These are phyloP conservation scores for Friedmanniomyces simplex DNA, from an alignment of 495 filamentous ascomycete species.

Conservation along the genomic window DNA sequence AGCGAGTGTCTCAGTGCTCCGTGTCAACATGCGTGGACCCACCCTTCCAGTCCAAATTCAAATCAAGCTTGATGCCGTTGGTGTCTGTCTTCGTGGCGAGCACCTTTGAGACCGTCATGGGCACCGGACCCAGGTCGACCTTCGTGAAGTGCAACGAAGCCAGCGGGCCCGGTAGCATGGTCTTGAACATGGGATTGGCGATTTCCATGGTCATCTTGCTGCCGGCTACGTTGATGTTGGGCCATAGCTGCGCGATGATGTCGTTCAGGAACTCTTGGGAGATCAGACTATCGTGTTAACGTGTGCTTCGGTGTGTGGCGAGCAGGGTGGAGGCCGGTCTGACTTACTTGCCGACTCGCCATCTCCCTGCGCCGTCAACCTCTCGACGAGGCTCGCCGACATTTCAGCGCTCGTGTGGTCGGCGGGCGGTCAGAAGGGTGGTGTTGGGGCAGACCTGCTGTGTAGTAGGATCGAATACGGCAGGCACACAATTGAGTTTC, in stretches of 20 bases:
- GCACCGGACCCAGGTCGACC: constrained; percentile 32
- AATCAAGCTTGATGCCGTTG: constrained; percentile 36
- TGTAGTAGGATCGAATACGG: background rate
- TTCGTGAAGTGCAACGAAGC: constrained; percentile 33
- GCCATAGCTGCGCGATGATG: constrained; percentile 37
- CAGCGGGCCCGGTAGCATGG: constrained; percentile 33
- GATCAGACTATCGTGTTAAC: background rate
- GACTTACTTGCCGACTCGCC: constrained; percentile 5
- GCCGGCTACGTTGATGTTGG: constrained; percentile 33
- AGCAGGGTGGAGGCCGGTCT: too few relatives aligned
- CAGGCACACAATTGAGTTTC: background rate
- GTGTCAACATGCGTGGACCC: too few relatives aligned
- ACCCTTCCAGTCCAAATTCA: constrained; percentile 36
- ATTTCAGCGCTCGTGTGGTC: background rate
- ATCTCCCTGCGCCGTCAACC: constrained; percentile 3
- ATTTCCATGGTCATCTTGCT: constrained; percentile 32
- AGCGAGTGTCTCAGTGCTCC: too few relatives aligned
- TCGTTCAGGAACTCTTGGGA: constrained; percentile 35
- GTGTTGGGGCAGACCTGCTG: too few relatives aligned
- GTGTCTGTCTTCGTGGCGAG: constrained; percentile 32
- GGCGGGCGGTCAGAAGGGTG: too few relatives aligned
- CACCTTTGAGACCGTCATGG: constrained; percentile 31
- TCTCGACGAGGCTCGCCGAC: constrained; percentile 3
- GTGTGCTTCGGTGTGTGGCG: background rate
- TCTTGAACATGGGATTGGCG: constrained; percentile 34